These are phyloP conservation scores for Huiozyma naganishii DNA, from an alignment of 805 yeast genomes.

Conservation along the genomic window DNA sequence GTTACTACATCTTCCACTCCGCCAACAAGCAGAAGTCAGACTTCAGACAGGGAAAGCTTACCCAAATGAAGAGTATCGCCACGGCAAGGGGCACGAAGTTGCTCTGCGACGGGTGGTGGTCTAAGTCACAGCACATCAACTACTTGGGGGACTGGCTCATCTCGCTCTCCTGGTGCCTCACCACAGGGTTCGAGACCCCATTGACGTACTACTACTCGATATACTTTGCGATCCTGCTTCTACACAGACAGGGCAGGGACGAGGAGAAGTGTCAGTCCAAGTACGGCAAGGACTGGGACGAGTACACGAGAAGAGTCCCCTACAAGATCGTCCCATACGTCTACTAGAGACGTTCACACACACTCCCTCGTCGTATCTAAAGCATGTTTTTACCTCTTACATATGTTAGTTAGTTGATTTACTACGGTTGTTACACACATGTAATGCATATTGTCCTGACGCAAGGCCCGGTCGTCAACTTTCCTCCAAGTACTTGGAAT, in stretches of 20 bases:
- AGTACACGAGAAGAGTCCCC: slow-evolving; percentile 73
- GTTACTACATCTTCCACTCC: slow-evolving; percentile 74
- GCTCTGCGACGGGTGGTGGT: slow-evolving; percentile 95
- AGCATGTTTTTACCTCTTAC: no score
- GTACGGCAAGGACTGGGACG: slow-evolving; percentile 79
- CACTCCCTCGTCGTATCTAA: no score
- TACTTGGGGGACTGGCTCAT: slow-evolving; percentile 93
- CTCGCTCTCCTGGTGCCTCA: slow-evolving; percentile 85
- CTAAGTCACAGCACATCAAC: slow-evolving; percentile 80
- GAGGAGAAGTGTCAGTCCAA: slow-evolving; percentile 82
- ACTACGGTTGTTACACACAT: no score
- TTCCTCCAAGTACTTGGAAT: slow-evolving; percentile 55
- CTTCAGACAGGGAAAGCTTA: slow-evolving; percentile 69
- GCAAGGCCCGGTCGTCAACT: slow-evolving; percentile 1
- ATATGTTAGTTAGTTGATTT: no score
- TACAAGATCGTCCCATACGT: slow-evolving; percentile 84
- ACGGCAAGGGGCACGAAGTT: slow-evolving; percentile 72
- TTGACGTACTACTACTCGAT: slow-evolving; percentile 79
- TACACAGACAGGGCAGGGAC: slow-evolving; percentile 87
- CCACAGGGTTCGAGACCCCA: slow-evolving; percentile 73
- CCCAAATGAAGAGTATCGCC: slow-evolving; percentile 55
- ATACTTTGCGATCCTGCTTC: slow-evolving; percentile 69
- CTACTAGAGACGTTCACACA: slow-evolving; percentile 35
- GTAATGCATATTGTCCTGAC: no score
- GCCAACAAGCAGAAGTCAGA: slow-evolving; percentile 78